Conservation (phyloP, 345 rosid species). For the Cardamine resedifolia region DNA sequence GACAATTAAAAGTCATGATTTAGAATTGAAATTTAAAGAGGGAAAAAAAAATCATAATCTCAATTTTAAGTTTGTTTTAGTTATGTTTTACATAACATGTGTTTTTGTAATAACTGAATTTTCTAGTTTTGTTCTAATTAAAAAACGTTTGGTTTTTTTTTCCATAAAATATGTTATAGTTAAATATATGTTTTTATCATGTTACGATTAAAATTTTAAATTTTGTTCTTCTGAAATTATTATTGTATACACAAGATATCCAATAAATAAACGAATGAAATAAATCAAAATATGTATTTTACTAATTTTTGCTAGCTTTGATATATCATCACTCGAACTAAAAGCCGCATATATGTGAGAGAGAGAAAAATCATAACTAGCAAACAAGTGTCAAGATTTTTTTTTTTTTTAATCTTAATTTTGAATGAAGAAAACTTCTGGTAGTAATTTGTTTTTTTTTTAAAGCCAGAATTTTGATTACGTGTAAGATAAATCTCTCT, state of each 20-base stretch:
- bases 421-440: neutral
- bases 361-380: neutral
- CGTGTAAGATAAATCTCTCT: neutral
- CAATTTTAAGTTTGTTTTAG: neutral
- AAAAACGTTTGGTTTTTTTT: no score
- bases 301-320: no score
- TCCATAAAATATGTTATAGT: no score
- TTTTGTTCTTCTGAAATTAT: no score
- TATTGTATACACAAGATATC: neutral
- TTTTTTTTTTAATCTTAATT: neutral
- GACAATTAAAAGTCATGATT: neutral
- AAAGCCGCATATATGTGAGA: neutral
- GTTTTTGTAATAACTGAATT: neutral
- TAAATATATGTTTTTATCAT: neutral
- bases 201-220: neutral
- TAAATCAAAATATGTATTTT: no score
- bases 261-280: neutral
- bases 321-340: neutral
- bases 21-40: neutral
- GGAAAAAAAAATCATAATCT: neutral
- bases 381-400: neutral
- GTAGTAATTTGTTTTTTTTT: neutral
- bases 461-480: neutral
- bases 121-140: neutral
- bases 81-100: no score